phyloP scores from a whole-genome alignment of 176 grass and related monocot species.

The Thalia dealbata region DNA sequence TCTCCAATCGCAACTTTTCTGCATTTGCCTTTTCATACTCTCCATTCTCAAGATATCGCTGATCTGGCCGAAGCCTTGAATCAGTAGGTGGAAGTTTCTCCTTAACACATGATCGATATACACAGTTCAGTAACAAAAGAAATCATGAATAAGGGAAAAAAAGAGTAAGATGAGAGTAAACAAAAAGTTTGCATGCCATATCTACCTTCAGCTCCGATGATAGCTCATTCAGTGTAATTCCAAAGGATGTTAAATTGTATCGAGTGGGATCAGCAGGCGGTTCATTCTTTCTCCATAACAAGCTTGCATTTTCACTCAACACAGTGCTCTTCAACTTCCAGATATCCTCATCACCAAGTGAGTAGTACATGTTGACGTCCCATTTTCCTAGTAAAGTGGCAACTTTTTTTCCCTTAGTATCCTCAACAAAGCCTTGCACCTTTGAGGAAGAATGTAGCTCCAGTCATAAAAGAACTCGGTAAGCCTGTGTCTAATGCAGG shows the following conservation, averaged over 20 bases:
- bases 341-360: background rate
- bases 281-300: conserved; percentile 7
- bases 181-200: background rate
- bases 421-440: conserved; percentile 39
- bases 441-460: conserved; percentile 24
- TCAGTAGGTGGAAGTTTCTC: conserved; percentile 20
- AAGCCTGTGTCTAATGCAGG: background rate
- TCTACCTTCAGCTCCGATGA: conserved; percentile 11
- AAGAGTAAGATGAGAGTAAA: background rate
- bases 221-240: conserved; percentile 13
- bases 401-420: conserved; percentile 11
- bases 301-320: conserved; percentile 2
- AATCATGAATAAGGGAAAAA: background rate
- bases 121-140: background rate
- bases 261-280: conserved; percentile 6
- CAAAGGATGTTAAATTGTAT: conserved; percentile 19
- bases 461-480: background rate
- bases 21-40: conserved; percentile 21
- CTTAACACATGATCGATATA: background rate
- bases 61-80: conserved; percentile 24
- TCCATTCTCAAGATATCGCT: conserved; percentile 16
- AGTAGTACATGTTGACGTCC: conserved; percentile 14
- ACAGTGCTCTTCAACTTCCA: background rate
- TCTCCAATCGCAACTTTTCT: conserved; percentile 20
- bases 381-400: conserved; percentile 20